These are phyloP conservation scores for Malassezia furfur DNA, from an alignment of 1,284 basidiomycete genomes.

Conservation along the genomic window DNA sequence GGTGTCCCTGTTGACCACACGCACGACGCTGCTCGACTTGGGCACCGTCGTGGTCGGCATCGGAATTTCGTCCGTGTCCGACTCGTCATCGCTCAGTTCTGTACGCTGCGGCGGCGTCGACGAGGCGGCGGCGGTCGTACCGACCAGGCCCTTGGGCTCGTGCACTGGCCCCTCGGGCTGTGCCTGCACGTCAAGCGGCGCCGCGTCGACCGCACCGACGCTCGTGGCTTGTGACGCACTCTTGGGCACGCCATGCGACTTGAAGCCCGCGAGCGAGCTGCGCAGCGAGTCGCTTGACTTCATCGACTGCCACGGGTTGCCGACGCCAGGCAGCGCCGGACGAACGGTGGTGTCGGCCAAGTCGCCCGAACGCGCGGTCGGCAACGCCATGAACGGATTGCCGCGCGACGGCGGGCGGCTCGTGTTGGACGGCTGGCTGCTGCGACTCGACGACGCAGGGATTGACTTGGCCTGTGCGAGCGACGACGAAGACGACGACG, in stretches of 20 bases:
- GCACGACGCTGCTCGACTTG: neutral
- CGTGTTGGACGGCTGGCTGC: neutral
- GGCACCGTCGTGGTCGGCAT: neutral
- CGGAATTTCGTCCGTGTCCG: neutral
- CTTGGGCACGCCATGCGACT: neutral
- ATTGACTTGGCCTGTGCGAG: neutral
- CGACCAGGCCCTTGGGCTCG: neutral
- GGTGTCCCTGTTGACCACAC: neutral
- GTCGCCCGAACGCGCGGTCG: neutral
- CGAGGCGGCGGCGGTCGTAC: neutral
- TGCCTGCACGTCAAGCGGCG: neutral
- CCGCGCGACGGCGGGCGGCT: neutral
- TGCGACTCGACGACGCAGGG: neutral
- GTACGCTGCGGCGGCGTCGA: neutral
- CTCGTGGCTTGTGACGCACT: neutral
- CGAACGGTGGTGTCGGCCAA: neutral
- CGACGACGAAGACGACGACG: neutral
- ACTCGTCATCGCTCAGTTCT: neutral
- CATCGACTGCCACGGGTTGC: neutral
- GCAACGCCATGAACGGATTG: neutral
- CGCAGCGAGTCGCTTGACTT: neutral
- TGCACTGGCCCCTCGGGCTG: neutral
- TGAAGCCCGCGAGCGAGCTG: neutral
- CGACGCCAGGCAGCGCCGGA: neutral
- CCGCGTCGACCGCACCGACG: neutral